Evolutionary conservation across 805 yeast genomes (phyloP).

Genomic region (Yarrowia osloensis): DNA sequence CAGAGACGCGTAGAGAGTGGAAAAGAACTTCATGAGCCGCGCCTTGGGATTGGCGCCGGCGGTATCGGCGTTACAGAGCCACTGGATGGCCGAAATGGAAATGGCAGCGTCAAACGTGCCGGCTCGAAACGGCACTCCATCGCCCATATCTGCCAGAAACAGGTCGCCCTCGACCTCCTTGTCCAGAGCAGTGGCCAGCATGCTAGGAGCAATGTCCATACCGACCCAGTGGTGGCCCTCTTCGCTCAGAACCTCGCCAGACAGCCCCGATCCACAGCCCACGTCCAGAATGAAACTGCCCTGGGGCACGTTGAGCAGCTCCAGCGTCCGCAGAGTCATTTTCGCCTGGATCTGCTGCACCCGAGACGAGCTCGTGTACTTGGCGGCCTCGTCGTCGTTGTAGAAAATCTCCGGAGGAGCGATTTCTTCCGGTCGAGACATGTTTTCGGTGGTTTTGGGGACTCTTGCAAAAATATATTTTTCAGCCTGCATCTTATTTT

Average conservation of each 20-base stretch:
- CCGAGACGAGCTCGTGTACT: conserved; percentile 91
- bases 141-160: conserved; percentile 88
- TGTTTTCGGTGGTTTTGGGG: conserved; percentile 38
- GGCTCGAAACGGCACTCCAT: conserved; percentile 91
- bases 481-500: conserved; percentile 10
- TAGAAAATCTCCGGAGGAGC: conserved; percentile 98
- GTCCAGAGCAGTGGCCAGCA: conserved; percentile 93
- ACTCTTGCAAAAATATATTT: neutral
- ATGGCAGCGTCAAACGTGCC: conserved; percentile 97
- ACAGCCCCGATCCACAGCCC: conserved; percentile 96
- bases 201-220: conserved; percentile 92
- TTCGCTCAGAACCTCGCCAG: conserved; percentile 90
- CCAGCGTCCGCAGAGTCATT: conserved; percentile 93
- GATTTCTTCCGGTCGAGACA: conserved; percentile 95
- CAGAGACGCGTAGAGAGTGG: conserved; percentile 80
- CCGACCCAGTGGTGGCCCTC: conserved; percentile 96
- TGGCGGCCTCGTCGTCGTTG: conserved; percentile 83
- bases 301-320: conserved; percentile 73
- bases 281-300: conserved; percentile 76
- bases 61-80: conserved; percentile 96
- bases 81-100: conserved; percentile 91
- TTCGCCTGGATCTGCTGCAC: conserved; percentile 98
- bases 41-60: conserved; percentile 77
- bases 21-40: conserved; percentile 79
- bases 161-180: conserved; percentile 93